A percentile compares a stretch with the other conserved stretches of the same genome.
phyloP scores from a whole-genome alignment of 371 early-diverging fungal species.

The Mortierella sp. region DNA sequence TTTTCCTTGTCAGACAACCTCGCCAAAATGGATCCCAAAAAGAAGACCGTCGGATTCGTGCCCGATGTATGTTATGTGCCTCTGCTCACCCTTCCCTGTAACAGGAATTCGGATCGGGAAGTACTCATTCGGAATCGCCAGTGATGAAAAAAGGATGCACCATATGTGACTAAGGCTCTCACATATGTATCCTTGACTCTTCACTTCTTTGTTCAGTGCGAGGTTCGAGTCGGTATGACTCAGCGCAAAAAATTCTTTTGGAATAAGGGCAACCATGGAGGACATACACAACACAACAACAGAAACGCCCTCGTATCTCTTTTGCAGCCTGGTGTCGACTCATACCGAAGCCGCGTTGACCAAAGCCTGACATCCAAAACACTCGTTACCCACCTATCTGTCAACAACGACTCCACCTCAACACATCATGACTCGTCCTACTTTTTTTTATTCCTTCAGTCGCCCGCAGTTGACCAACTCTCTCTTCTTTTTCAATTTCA shows the following conservation, averaged over 20 bases:
- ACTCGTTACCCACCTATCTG: background rate
- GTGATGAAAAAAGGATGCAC: background rate
- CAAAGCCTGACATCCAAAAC: background rate
- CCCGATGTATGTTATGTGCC: conserved; percentile 42
- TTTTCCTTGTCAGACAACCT: background rate
- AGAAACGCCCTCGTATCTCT: background rate
- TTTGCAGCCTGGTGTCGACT: background rate
- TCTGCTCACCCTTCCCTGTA: background rate
- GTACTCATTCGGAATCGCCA: conserved; percentile 24
- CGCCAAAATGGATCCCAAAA: conserved; percentile 54
- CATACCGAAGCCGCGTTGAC: background rate
- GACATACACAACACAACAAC: background rate
- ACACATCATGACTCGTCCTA: conserved; percentile 6
- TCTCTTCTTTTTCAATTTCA: background rate
- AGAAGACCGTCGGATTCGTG: conserved; percentile 59
- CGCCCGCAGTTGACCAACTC: background rate
- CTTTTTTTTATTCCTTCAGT: background rate
- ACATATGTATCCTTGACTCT: background rate
- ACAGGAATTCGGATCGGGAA: conserved; percentile 18
- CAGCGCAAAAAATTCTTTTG: conserved; percentile 24
- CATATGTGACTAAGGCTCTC: conserved; percentile 4
- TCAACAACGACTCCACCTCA: background rate
- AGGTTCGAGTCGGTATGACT: conserved; percentile 38
- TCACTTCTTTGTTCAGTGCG: background rate
- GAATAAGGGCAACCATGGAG: background rate